These are phyloP conservation scores for Chlorella ohadii DNA, from an alignment of 139 green algal genomes.

Conservation along the genomic window DNA sequence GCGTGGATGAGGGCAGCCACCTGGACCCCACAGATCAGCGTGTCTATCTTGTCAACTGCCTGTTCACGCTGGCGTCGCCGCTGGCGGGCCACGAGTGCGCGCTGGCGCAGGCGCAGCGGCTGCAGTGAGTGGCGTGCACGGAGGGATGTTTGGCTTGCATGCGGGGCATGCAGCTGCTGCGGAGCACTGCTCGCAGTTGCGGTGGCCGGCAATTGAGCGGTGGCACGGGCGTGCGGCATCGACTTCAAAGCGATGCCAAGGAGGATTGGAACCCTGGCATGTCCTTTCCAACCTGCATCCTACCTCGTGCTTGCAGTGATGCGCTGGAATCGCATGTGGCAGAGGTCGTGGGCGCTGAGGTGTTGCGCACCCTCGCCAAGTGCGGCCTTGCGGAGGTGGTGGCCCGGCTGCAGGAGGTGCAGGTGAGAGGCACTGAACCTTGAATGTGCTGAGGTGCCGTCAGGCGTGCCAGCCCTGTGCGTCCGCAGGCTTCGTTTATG, in stretches of 20 bases:
- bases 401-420: conserved; percentile 63
- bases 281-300: too few species aligned
- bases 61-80: conserved; percentile 51
- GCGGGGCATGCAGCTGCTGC: too few species aligned
- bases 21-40: conserved; percentile 64
- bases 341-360: conserved; percentile 65
- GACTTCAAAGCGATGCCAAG: too few species aligned
- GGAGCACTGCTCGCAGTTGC: too few species aligned
- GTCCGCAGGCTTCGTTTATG: too few species aligned
- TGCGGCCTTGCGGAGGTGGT: conserved; percentile 69
- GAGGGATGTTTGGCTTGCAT: too few species aligned
- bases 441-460: background rate
- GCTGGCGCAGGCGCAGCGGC: conserved; percentile 5
- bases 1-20: conserved; percentile 58
- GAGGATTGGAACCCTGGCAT: too few species aligned
- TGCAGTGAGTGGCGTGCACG: conserved; percentile 40
- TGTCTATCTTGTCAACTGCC: conserved; percentile 85
- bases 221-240: too few species aligned
- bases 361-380: conserved; percentile 56
- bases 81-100: conserved; percentile 45
- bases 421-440: conserved; percentile 25
- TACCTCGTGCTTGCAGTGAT: conserved; percentile 36
- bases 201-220: too few species aligned
- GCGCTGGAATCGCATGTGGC: conserved; percentile 59
- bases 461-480: too few species aligned